Evolutionary conservation across 2,329 filamentous ascomycete genomes (phyloP).

Genomic region (Sporothrix sp.): DNA sequence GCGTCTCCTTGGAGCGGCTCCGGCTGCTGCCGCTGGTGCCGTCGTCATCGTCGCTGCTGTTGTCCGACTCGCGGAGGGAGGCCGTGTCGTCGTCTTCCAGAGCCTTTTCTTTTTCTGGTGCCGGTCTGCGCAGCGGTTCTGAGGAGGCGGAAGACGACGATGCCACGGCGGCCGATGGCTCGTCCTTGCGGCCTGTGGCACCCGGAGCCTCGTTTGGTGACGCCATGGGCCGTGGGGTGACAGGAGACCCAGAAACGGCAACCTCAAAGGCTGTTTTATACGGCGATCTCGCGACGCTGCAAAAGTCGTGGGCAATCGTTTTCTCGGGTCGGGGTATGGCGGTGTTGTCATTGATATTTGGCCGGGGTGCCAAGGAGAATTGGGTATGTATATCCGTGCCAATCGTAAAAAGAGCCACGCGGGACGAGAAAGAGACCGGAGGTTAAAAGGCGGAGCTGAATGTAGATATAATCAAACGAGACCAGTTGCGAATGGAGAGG

Average conservation of each 20-base stretch:
- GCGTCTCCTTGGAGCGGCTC: not conserved
- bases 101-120: not conserved
- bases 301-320: too few relatives aligned
- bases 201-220: not conserved
- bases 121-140: not conserved
- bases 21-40: constrained; percentile 1
- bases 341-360: too few relatives aligned
- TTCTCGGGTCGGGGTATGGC: too few relatives aligned
- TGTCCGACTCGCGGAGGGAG: not conserved
- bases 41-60: not conserved
- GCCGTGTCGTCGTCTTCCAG: not conserved
- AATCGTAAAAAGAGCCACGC: too few relatives aligned
- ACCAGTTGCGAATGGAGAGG: too few relatives aligned
- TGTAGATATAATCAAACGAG: too few relatives aligned
- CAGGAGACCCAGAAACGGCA: not conserved
- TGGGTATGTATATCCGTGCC: too few relatives aligned
- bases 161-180: not conserved
- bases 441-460: too few relatives aligned
- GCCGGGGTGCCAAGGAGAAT: too few relatives aligned
- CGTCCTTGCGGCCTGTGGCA: not conserved
- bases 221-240: not conserved
- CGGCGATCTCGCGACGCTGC: too few relatives aligned
- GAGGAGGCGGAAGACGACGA: not conserved
- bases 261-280: not conserved
- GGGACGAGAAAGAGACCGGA: too few relatives aligned